A percentile compares a stretch with the other conserved stretches of the same genome.
Conservation (phyloP, 495 filamentous ascomycete genomes). For the Viridothelium virens region DNA sequence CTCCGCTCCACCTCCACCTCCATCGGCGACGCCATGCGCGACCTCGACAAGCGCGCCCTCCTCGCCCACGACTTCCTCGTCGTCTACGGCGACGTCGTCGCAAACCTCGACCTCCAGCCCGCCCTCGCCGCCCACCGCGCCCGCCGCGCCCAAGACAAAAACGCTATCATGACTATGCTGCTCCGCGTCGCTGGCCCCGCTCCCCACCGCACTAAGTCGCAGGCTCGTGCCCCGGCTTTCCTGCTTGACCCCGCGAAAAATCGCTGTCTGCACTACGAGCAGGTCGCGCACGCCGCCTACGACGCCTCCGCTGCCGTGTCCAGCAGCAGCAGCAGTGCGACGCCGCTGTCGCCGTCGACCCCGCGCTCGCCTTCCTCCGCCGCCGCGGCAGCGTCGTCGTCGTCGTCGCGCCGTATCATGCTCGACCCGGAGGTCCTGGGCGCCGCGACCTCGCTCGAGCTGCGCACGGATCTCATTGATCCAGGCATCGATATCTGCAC, state of each 20-base stretch:
- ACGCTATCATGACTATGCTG: conserved; percentile 98
- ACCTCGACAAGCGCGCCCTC: conserved; percentile 77
- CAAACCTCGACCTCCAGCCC: conserved; percentile 74
- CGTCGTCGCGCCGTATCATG: conserved; percentile 37
- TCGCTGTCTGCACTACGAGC: conserved; percentile 88
- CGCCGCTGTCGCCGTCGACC: neutral
- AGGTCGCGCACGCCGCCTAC: conserved; percentile 39
- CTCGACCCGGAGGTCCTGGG: conserved; percentile 68
- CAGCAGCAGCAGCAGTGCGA: conserved; percentile 16
- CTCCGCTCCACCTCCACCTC: conserved; percentile 82
- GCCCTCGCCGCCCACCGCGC: conserved; percentile 72
- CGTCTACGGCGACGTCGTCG: conserved; percentile 89
- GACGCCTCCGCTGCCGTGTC: neutral
- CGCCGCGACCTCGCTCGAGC: conserved; percentile 58
- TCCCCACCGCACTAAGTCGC: conserved; percentile 64
- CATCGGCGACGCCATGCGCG: conserved; percentile 89
- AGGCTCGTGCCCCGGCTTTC: conserved; percentile 70
- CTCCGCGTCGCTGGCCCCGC: conserved; percentile 63
- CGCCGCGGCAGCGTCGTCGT: neutral
- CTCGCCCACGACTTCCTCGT: conserved; percentile 87
- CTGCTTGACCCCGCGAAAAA: conserved; percentile 72
- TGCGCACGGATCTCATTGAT: conserved; percentile 85
- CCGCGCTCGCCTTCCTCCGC: conserved; percentile 6
- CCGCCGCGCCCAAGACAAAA: conserved; percentile 75
- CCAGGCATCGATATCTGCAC: conserved; percentile 97